phyloP scores from a whole-genome alignment of 2,329 filamentous ascomycete species.

The Ophiostoma montium region DNA sequence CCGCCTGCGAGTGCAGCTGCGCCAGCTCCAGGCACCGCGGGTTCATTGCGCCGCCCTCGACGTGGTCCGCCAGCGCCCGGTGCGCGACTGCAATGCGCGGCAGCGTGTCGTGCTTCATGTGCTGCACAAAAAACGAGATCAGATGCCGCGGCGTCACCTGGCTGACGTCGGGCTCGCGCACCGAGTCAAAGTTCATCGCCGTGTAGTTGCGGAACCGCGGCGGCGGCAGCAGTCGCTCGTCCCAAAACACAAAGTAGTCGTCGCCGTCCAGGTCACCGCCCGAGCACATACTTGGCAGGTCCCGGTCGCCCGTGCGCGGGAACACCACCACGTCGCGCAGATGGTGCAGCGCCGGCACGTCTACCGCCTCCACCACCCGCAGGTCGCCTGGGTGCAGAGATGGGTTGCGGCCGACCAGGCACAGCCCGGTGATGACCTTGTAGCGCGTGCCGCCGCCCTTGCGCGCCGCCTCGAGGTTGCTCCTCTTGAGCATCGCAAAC shows the following conservation, averaged over 20 bases:
- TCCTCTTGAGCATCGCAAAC: constrained; percentile 15
- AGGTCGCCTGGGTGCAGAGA: constrained; percentile 89
- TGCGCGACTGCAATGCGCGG: constrained; percentile 71
- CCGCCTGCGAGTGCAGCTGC: constrained; percentile 71
- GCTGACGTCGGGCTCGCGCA: constrained; percentile 39
- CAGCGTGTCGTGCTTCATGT: constrained; percentile 82
- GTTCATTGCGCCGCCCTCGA: constrained; percentile 49
- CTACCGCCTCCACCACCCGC: constrained; percentile 71
- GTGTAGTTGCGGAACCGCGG: constrained; percentile 44
- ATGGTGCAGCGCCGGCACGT: constrained; percentile 58
- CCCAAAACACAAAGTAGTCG: constrained; percentile 92
- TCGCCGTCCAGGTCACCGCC: constrained; percentile 93
- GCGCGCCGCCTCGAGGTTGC: neutral
- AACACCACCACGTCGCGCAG: constrained; percentile 79
- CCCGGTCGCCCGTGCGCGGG: constrained; percentile 36
- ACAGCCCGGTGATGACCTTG: constrained; percentile 58
- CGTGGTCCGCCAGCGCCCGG: constrained; percentile 57
- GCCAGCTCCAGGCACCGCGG: constrained; percentile 60
- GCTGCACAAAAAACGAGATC: constrained; percentile 73
- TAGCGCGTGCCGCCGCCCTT: constrained; percentile 24
- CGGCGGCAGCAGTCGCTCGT: constrained; percentile 53
- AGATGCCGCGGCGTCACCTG: constrained; percentile 62
- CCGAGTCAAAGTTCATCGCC: constrained; percentile 63
- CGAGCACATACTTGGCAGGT: constrained; percentile 86
- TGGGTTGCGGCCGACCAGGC: constrained; percentile 79